These are phyloP conservation scores for Didymella glomerata DNA, from an alignment of 2,329 filamentous ascomycete species.

Conservation along the genomic window DNA sequence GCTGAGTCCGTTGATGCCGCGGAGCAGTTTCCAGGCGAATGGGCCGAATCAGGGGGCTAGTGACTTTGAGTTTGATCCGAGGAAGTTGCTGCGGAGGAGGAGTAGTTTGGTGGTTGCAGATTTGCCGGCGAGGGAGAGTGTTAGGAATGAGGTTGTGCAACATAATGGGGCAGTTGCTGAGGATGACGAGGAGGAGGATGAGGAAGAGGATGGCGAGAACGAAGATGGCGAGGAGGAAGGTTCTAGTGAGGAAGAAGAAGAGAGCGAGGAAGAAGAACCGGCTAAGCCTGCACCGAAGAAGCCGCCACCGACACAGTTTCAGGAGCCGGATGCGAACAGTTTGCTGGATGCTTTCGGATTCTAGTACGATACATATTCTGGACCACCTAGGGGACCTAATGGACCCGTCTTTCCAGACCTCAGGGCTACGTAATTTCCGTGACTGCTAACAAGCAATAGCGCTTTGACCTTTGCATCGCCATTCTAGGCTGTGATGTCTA, in stretches of 20 bases:
- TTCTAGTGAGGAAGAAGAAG: slow-evolving; percentile 46
- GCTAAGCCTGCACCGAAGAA: slow-evolving; percentile 63
- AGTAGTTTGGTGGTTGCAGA: slow-evolving; percentile 85
- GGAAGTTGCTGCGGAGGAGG: slow-evolving; percentile 73
- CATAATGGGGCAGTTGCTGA: slow-evolving; percentile 32
- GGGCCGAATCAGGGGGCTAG: slow-evolving; percentile 31
- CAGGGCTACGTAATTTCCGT: neutral
- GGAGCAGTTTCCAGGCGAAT: slow-evolving; percentile 32
- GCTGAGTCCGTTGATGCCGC: slow-evolving; percentile 40
- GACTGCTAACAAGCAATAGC: neutral
- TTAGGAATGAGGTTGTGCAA: slow-evolving; percentile 31
- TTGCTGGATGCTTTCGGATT: slow-evolving; percentile 94
- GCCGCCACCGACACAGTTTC: slow-evolving; percentile 77
- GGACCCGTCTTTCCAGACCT: neutral
- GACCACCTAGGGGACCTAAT: neutral
- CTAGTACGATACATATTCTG: slow-evolving; percentile 51
- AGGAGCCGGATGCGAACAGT: slow-evolving; percentile 90
- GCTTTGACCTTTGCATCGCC: neutral
- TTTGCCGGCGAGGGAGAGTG: slow-evolving; percentile 56
- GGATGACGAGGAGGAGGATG: slow-evolving; percentile 21
- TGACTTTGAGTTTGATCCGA: slow-evolving; percentile 63
- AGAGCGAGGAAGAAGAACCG: slow-evolving; percentile 50
- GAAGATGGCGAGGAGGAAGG: slow-evolving; percentile 49
- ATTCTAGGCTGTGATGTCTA: neutral
- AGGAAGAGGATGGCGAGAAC: slow-evolving; percentile 47